Conservation (phyloP, 2,329 filamentous ascomycete species). For the Delphinella strobiligena region DNA sequence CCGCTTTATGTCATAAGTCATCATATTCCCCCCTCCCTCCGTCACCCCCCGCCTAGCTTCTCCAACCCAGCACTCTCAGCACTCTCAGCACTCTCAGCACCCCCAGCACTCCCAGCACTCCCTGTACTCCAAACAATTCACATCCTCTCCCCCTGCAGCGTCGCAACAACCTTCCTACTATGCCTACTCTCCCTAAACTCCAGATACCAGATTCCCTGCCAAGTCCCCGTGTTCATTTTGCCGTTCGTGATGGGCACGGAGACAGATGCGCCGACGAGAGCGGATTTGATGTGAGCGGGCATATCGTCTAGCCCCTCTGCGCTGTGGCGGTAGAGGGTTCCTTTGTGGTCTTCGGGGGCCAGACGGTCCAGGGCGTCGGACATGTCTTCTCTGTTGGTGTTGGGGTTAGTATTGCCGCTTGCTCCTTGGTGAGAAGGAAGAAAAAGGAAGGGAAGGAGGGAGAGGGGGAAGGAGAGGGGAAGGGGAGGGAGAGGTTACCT, state of each 20-base stretch:
- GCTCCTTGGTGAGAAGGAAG: background rate
- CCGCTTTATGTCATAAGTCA: no score
- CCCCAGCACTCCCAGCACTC: background rate
- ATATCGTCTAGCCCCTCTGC: constrained; percentile 88
- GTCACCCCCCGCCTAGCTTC: no score
- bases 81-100: background rate
- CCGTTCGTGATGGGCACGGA: constrained; percentile 87
- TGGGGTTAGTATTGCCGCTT: background rate
- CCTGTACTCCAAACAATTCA: constrained; percentile 14
- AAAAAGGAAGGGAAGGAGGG: background rate
- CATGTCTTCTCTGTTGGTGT: constrained; percentile 54
- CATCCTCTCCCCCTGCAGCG: constrained; percentile 75
- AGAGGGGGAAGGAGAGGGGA: background rate
- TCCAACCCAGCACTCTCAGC: no score
- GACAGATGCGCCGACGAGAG: constrained; percentile 76
- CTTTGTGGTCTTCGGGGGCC: constrained; percentile 60
- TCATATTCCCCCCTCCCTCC: no score
- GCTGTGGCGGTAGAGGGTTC: constrained; percentile 67
- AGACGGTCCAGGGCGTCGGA: constrained; percentile 84
- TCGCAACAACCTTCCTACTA: constrained; percentile 72
- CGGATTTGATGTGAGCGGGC: constrained; percentile 94
- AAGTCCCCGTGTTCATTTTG: constrained; percentile 56
- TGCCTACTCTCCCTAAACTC: constrained; percentile 75
- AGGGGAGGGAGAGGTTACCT: constrained; percentile 29
- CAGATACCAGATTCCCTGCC: constrained; percentile 91